Base-by-base conservation (phyloP, 1,284 basidiomycete species). In the Neotropicomus parvogracilis region DNA sequence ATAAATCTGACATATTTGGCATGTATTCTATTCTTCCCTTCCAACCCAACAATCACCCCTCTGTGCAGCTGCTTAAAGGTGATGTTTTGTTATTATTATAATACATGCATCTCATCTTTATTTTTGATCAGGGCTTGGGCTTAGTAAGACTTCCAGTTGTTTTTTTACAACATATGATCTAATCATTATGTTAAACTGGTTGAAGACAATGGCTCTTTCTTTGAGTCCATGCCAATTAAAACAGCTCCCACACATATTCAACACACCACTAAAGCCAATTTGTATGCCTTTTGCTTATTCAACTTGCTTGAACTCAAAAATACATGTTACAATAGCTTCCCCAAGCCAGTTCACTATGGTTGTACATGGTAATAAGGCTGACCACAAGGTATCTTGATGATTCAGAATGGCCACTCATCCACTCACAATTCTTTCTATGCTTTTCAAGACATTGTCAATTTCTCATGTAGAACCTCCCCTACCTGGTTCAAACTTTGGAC, bases 201-300 rank as follows among this genome's bases (percentile, higher is more conserved):
- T 27, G 34, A 13, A 39, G 29, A 19, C 24, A 24, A 58, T 59
- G 58, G 50, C 54, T 40, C 35, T 59, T 0, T 54, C 57, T 52
- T 21, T 63, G 26, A 52, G 48, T 8, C 36, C 59, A 10, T 46
- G 49, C 4, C 46, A 53, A 34, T 10, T 47, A 16, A 42, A 54
- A 5, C 49, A 59, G 6, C 16, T 13, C 9, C 41, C 35, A 16
- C 31, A 49, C 19, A 31, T 44, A 35, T 17, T 44, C 21, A 56
- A 24, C 17, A 38, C 6, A 34, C 3, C 44, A 48, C 21, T 29
- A 13, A 45, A 54, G 27, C 10, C 49, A 13, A 43, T 28, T n/a
- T 63, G 58, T 61, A 61, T 48, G 48, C 12, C 35, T 3, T 40
- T 39, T 34, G n/a, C 29, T 31, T 37, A 35, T n/a, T 10, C 11